Evolutionary conservation across 1,284 basidiomycete species (phyloP).

Genomic region (Rhizoctonia solani): DNA sequence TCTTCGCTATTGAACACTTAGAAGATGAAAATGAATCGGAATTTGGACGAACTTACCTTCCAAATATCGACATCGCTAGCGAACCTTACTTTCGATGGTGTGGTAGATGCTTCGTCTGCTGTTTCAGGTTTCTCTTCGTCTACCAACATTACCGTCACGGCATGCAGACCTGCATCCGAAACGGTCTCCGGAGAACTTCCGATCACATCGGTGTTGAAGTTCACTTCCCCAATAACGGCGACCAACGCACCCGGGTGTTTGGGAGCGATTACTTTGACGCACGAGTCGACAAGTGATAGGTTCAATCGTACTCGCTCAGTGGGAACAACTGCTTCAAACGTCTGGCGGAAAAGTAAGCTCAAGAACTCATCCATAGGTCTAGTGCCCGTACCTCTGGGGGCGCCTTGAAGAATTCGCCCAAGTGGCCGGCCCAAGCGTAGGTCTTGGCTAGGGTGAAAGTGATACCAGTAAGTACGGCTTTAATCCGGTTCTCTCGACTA

Average conservation of each 20-base stretch:
- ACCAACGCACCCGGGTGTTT: constrained; percentile 67
- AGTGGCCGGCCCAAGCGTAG: constrained; percentile 64
- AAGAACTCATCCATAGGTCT: constrained; percentile 1
- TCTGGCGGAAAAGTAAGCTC: constrained; percentile 50
- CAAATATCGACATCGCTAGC: constrained; percentile 57
- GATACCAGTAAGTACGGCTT: constrained; percentile 65
- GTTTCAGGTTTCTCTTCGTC: constrained; percentile 54
- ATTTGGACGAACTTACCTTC: constrained; percentile 60
- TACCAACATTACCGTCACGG: constrained; percentile 59
- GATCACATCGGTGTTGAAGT: constrained; percentile 71
- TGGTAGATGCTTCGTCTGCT: constrained; percentile 45
- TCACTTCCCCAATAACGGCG: constrained; percentile 64
- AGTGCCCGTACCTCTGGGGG: constrained; percentile 76
- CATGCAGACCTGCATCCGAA: constrained; percentile 56
- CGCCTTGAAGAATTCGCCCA: constrained; percentile 73
- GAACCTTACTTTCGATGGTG: constrained; percentile 40
- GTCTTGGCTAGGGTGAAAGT: constrained; percentile 69
- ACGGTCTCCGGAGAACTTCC: constrained; percentile 63
- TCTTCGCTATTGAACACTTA: constrained; percentile 40
- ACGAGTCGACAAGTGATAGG: constrained; percentile 69
- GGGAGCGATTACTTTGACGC: constrained; percentile 64
- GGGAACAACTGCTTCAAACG: constrained; percentile 92
- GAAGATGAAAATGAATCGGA: constrained; percentile 41
- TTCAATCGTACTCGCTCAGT: constrained; percentile 80
- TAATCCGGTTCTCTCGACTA: constrained; percentile 80